Evolutionary conservation across 495 filamentous ascomycete species (phyloP), one percentile per base, ranked within the genome.

Genomic region (Xylaria castorea): DNA sequence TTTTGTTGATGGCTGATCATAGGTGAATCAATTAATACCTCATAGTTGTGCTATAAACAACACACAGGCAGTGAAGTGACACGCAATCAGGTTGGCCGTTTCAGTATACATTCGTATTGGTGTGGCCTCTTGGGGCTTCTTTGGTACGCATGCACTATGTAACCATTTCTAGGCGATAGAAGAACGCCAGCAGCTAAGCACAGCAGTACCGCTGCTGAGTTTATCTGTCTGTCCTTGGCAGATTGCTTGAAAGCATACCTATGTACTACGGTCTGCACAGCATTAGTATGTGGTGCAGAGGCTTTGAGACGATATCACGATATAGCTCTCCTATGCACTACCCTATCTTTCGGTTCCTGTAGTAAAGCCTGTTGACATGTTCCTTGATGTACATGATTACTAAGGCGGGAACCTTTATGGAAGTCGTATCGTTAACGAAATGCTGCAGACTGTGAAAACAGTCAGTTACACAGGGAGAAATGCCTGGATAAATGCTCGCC

Each of bases 11-110:
- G 30, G 42, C 63, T 66, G 62, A 36, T 7, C 44, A 53, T 53
- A 9, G 11, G n/a, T 32, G 14, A n/a, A n/a, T 55, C 65, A 67
- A 55, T 55, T 67, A 67, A 67, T 67, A 42, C 40, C 65, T 67
- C 65, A 67, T 53, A 30, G 12, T 9, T 60, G 57, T 30, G 57
- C 6, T 36, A 34, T 34, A 16, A 34, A 34, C 53, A 32, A 32
- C 53, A 36, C 30, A 60, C 36, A 36, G 32, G 57, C 57, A 60
- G 57, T n/a, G 57, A 55, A n/a, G 57, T 60, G 30, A 36, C 57
- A 36, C 57, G 18, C 30, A 36, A 60, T 60, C 18, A 5, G 14
- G 6, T 36, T 60, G 57, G 20, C 22, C 22, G 51, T 25, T 55
- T 25, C 22, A 14, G 1, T 0, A 55, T 55, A 30, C 30, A 20